Conservation (phyloP, 805 yeast species). For the Candida germanica region DNA sequence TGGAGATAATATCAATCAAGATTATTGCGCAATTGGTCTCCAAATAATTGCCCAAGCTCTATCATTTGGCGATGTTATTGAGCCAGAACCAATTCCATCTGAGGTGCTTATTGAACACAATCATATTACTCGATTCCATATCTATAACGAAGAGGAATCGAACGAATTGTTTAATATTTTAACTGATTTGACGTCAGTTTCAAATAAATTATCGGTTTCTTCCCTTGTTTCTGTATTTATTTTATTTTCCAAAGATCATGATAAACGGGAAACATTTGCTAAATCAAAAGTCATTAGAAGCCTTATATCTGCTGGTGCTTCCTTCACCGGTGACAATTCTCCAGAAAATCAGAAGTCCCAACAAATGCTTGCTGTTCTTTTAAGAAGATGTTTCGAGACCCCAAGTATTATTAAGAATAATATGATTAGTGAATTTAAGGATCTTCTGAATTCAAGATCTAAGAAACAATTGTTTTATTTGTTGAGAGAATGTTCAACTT, state of each 20-base stretch:
- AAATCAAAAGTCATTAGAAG: constrained; percentile 46
- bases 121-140: background rate
- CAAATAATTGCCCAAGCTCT: constrained; percentile 54
- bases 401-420: constrained; percentile 44
- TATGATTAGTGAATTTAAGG: constrained; percentile 50
- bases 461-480: constrained; percentile 45
- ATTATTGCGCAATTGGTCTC: constrained; percentile 61
- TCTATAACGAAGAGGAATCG: background rate
- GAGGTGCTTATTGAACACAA: constrained; percentile 1
- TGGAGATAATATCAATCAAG: constrained; percentile 23
- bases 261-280: constrained; percentile 38
- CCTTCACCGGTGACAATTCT: constrained; percentile 19
- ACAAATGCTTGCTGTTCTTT: constrained; percentile 38
- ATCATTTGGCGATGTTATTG: constrained; percentile 50
- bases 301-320: constrained; percentile 43
- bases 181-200: background rate
- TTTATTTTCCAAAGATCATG: constrained; percentile 43
- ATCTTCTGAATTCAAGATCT: constrained; percentile 14
- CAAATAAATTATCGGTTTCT: background rate
- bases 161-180: constrained; percentile 2
- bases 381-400: constrained; percentile 72
- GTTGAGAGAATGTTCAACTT: constrained; percentile 49
- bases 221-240: background rate
- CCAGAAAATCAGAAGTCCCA: constrained; percentile 14
- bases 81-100: constrained; percentile 24